A percentile compares a stretch with the other conserved stretches of the same genome.
Conservation (phyloP, 75 land plant species). For the Sequoia sempervirens region DNA sequence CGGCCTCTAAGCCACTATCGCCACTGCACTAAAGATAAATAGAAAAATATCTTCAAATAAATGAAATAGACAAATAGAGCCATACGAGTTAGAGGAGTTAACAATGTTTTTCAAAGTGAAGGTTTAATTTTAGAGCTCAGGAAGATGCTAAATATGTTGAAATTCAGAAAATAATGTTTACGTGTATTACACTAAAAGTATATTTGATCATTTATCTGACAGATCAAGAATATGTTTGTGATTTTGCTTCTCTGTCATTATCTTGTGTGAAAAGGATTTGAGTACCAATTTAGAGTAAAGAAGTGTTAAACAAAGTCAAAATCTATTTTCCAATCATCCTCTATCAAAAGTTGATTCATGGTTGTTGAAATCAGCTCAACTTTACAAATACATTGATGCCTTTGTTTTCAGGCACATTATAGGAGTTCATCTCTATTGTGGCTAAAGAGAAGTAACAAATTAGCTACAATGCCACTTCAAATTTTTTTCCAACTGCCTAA, state of each 20-base stretch:
- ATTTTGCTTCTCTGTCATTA: background rate
- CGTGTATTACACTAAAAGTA: background rate
- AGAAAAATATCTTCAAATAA: background rate
- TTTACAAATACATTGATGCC: background rate
- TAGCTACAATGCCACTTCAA: too few species aligned
- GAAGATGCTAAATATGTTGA: background rate
- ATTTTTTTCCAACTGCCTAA: background rate
- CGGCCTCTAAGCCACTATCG: background rate
- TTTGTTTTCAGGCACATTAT: background rate
- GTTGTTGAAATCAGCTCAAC: background rate
- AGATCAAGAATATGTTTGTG: background rate
- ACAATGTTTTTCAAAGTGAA: background rate
- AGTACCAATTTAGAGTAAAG: background rate
- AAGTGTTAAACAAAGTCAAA: background rate
- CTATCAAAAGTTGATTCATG: background rate
- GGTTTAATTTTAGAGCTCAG: background rate
- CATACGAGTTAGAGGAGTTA: background rate
- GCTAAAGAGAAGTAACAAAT: too few species aligned
- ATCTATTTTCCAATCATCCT: background rate
- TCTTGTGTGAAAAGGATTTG: background rate
- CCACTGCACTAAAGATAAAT: background rate
- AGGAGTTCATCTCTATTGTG: background rate
- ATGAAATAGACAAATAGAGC: background rate
- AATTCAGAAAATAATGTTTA: background rate
- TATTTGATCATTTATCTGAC: background rate